A percentile compares a stretch with the other conserved stretches of the same genome.
Conservation (phyloP, 83 land plant genomes). For the Diphasiastrum complanatum region DNA sequence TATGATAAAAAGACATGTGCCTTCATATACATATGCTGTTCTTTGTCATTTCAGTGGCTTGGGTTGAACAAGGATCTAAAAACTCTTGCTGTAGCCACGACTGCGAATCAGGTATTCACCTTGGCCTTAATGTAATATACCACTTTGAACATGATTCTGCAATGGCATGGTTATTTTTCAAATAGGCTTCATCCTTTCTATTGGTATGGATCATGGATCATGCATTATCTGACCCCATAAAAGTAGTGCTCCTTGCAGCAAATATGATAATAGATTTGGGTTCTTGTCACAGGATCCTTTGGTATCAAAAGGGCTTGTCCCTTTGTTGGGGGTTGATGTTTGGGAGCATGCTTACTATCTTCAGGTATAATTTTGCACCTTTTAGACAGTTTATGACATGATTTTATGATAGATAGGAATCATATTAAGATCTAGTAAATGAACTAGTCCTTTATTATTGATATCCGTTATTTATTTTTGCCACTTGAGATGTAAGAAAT, state of each 20-base stretch:
- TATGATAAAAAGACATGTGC: not conserved
- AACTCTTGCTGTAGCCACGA: not conserved
- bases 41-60: too few relatives aligned
- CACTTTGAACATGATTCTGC: too few relatives aligned
- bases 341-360: too few relatives aligned
- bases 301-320: slow-evolving; percentile 4
- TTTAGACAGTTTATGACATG: too few relatives aligned
- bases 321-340: slow-evolving; percentile 1
- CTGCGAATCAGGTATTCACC: slow-evolving; percentile 3
- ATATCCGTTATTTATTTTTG: too few relatives aligned
- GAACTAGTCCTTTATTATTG: not conserved
- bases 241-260: too few relatives aligned
- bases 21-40: not conserved
- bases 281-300: slow-evolving; percentile 1
- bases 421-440: not conserved
- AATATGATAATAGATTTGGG: not conserved
- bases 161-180: not conserved
- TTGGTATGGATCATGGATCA: too few relatives aligned
- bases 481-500: too few relatives aligned
- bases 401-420: too few relatives aligned
- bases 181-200: not conserved
- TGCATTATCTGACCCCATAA: too few relatives aligned
- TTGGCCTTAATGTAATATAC: too few relatives aligned
- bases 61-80: slow-evolving; percentile 5
- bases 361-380: too few relatives aligned